These are phyloP conservation scores for Aspergillus wentii DNA, from an alignment of 495 filamentous ascomycete species.

Conservation along the genomic window DNA sequence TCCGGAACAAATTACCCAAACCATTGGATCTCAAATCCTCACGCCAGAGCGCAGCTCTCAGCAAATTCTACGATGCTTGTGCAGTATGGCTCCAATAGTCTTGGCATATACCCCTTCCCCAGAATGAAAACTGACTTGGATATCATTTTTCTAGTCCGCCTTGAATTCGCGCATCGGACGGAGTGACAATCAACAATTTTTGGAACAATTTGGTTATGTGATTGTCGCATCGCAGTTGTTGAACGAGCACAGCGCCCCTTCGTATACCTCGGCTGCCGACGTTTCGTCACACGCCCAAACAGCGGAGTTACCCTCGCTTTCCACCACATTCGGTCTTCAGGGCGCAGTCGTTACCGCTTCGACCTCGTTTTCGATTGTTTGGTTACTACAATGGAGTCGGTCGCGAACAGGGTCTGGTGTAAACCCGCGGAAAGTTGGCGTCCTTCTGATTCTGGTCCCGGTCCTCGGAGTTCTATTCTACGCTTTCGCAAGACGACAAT, in stretches of 20 bases:
- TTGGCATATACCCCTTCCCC: not conserved
- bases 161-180: conserved; percentile 72
- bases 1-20: conserved; percentile 60
- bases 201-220: conserved; percentile 93
- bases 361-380: conserved; percentile 66
- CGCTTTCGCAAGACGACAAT: conserved; percentile 72
- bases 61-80: conserved; percentile 51
- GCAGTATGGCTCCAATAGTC: conserved; percentile 42
- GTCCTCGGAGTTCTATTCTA: conserved; percentile 56
- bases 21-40: conserved; percentile 55
- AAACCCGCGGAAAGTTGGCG: conserved; percentile 44
- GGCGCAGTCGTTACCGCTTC: conserved; percentile 48
- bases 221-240: conserved; percentile 93
- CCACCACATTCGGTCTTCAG: conserved; percentile 40
- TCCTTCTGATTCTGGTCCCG: conserved; percentile 54
- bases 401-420: conserved; percentile 29
- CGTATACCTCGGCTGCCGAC: conserved; percentile 40
- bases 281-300: conserved; percentile 30
- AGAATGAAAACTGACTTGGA: conserved; percentile 6
- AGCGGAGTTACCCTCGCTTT: conserved; percentile 33
- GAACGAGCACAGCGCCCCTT: conserved; percentile 55
- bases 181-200: conserved; percentile 78
- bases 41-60: conserved; percentile 40
- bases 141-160: conserved; percentile 28
- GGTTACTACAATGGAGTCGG: conserved; percentile 63